phyloP scores from a whole-genome alignment of 768 basidiomycete genomes.

The Boletus rubescentipes region DNA sequence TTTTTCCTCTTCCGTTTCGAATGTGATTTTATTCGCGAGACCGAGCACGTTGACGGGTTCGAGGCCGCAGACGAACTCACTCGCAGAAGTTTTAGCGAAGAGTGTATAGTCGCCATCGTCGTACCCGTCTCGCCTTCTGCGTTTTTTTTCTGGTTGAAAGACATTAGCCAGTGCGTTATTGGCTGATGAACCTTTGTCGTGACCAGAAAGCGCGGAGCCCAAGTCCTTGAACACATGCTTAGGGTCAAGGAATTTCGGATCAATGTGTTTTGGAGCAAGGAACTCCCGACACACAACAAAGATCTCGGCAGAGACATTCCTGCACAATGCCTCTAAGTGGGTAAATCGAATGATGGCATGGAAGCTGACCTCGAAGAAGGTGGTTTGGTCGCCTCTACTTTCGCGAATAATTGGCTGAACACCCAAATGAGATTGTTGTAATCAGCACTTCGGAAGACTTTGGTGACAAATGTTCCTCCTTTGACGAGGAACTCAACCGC shows the following conservation, averaged over 20 bases:
- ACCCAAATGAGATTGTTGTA: slow-evolving; percentile 99
- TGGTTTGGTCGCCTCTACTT: slow-evolving; percentile 98
- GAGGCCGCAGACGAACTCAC: slow-evolving; percentile 62
- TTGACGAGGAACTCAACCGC: slow-evolving; percentile 92
- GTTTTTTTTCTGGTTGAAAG: slow-evolving; percentile 96
- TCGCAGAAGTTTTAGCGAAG: slow-evolving; percentile 69
- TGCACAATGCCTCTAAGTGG: slow-evolving; percentile 26
- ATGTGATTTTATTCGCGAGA: slow-evolving; percentile 71
- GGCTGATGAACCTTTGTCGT: slow-evolving; percentile 53
- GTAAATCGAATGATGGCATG: not conserved
- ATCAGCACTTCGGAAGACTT: slow-evolving; percentile 97
- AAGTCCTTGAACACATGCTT: slow-evolving; percentile 97
- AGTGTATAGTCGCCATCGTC: slow-evolving; percentile 92
- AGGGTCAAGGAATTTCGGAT: slow-evolving; percentile 97
- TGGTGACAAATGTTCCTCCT: slow-evolving; percentile 95
- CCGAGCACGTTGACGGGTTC: slow-evolving; percentile 85
- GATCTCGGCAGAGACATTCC: slow-evolving; percentile 99
- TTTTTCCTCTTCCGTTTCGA: slow-evolving; percentile 83
- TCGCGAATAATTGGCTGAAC: slow-evolving; percentile 92
- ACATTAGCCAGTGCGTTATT: slow-evolving; percentile 84
- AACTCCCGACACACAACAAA: slow-evolving; percentile 98
- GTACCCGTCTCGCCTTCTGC: slow-evolving; percentile 91
- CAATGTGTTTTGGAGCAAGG: slow-evolving; percentile 91
- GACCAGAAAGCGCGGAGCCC: slow-evolving; percentile 43
- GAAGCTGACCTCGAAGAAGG: slow-evolving; percentile 85